Evolutionary conservation across 306 rosid genomes (phyloP), one percentile per base, ranked within the genome.

Genomic region (Lathyrus sativus): DNA sequence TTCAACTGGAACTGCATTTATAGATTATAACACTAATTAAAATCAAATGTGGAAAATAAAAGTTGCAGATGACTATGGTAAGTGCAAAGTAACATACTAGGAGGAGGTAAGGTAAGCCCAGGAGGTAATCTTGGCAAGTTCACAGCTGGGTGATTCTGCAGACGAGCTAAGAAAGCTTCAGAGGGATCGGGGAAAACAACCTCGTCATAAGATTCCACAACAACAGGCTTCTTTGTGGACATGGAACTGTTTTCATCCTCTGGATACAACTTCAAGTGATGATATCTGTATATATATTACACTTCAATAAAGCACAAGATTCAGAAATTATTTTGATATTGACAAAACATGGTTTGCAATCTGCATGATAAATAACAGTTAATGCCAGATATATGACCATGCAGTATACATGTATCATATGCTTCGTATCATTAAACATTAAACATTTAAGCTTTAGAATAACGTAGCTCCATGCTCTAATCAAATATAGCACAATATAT

Each of bases 211-310:
- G 58, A 61, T 79, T 87, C 95, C 58, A 83, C 79, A 54, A 85
- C 91, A 66, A 90, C 88, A 62, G 95, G 91, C 81, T 85, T 90
- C 74, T 90, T 90, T 46, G 82, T 85, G 12, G 95, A 85, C 87
- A 84, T 79, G 82, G 96, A 79, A 43, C 95, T 82, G 63, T 81
- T 83, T 75, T 87, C 89, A 76, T 85, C 88, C 74, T 85, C 96
- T 13, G 89, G 89, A 76, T 90, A 87, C 85, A 90, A 79, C 82
- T 85, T 90, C 87, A 87, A 84, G 78, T 85, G 91, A 80, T 87
- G 96, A 81, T 74, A 87, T 73, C 96, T 90, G 89, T 74, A 71
- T 74, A 81, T 69, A 74, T 67, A 78, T 65, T 71, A 69, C 76
- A 64, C 84, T 78, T 80, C 71, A 81, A 71, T 73, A 67, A 74